Conservation (phyloP, 169 alveolate species). For the Ichthyophthirius multifiliis region DNA sequence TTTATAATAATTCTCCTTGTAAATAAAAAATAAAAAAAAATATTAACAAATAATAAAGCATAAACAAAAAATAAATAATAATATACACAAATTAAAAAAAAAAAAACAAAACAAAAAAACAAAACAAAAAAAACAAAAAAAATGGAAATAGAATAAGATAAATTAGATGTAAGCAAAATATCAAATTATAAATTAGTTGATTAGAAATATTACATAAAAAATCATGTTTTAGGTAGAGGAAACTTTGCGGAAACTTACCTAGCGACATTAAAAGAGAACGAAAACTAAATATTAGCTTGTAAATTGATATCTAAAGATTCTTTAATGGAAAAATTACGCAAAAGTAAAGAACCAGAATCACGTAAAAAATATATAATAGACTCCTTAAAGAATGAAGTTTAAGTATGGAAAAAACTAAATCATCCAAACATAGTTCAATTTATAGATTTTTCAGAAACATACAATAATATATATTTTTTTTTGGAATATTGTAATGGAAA, state of each 20-base stretch:
- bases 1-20: no score
- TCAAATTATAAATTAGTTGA: conserved; percentile 43
- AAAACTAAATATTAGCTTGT: conserved; percentile 31
- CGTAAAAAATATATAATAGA: conserved; percentile 38
- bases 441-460: background rate
- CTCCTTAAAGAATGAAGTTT: background rate
- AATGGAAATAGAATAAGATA: no score
- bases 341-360: conserved; percentile 27
- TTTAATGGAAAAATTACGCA: conserved; percentile 27
- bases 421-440: background rate
- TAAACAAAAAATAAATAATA: no score
- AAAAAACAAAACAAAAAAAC: no score
- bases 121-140: no score
- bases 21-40: no score
- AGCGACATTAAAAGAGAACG: conserved; percentile 35
- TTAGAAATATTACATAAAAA: conserved; percentile 36
- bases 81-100: no score
- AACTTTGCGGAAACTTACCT: conserved; percentile 42
- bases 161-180: no score
- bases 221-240: conserved; percentile 36
- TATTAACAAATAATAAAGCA: no score
- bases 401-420: background rate
- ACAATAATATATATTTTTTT: background rate
- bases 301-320: conserved; percentile 34
- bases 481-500: conserved; percentile 8